These are phyloP conservation scores for Irpex sp. DNA, from an alignment of 1,284 basidiomycete species.

Conservation along the genomic window DNA sequence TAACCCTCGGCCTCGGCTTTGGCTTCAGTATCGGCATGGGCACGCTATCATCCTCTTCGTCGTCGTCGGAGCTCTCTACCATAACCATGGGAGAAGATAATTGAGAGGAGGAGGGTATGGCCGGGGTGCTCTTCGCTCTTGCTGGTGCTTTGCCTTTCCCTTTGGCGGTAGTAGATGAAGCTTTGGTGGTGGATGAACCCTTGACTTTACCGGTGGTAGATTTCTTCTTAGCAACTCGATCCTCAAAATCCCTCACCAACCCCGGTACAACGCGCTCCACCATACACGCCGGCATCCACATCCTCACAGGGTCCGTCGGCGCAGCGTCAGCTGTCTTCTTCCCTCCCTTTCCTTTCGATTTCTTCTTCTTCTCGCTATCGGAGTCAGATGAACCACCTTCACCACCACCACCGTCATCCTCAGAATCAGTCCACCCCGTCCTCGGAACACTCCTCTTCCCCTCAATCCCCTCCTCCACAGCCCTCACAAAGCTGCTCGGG, in stretches of 20 bases:
- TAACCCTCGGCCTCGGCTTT: no score
- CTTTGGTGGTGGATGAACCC: no score
- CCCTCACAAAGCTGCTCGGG: conserved; percentile 57
- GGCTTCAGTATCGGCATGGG: no score
- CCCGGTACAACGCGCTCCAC: conserved; percentile 61
- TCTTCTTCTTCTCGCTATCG: no score
- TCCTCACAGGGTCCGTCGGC: conserved; percentile 48
- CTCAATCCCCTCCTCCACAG: conserved; percentile 61
- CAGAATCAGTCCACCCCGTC: conserved; percentile 31
- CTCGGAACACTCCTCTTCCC: conserved; percentile 53
- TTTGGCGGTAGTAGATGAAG: no score
- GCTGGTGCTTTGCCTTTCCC: no score
- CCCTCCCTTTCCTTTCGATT: conserved; percentile 29
- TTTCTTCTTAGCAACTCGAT: conserved; percentile 48
- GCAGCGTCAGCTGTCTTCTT: conserved; percentile 35
- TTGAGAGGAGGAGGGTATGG: background rate
- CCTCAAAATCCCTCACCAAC: conserved; percentile 60
- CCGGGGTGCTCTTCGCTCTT: background rate
- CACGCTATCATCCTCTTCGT: no score
- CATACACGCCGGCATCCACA: conserved; percentile 80
- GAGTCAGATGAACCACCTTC: no score
- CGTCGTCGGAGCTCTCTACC: background rate
- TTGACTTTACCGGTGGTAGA: conserved; percentile 6
- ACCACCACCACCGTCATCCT: conserved; percentile 18
- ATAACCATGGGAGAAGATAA: background rate